A percentile compares a stretch with the other conserved stretches of the same genome.
These are phyloP conservation scores for Rhinocladiella similis DNA, from an alignment of 2,329 filamentous ascomycete species.

Conservation along the genomic window DNA sequence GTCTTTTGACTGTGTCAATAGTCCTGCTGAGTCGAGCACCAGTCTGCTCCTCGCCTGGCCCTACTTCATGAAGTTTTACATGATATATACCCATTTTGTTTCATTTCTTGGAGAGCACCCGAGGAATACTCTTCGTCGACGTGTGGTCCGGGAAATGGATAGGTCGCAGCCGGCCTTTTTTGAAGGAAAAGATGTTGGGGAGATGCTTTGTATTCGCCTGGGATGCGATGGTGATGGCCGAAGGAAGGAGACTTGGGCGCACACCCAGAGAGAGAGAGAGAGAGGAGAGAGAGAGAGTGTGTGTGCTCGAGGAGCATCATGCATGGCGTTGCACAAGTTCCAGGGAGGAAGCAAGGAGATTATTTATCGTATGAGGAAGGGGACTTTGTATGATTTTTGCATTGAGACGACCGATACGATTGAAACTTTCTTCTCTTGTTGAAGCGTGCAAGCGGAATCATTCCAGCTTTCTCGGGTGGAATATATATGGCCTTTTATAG, in stretches of 20 bases:
- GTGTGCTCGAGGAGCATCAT: background rate
- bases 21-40: slow-evolving; percentile 18
- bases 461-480: no score
- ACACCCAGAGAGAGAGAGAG: no score
- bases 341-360: no score
- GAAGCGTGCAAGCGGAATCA: slow-evolving; percentile 4
- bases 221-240: no score
- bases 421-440: slow-evolving; percentile 1
- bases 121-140: no score
- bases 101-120: slow-evolving; percentile 19
- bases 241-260: no score
- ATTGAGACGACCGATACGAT: slow-evolving; percentile 14
- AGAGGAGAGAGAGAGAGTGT: no score
- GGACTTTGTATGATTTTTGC: slow-evolving; percentile 1
- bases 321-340: background rate
- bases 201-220: no score
- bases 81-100: slow-evolving; percentile 11
- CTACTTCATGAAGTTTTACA: background rate
- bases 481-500: no score
- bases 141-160: background rate
- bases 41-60: slow-evolving; percentile 14
- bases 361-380: background rate
- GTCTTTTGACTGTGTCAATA: slow-evolving; percentile 23
- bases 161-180: slow-evolving; percentile 19
- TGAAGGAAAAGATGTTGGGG: no score